Base-by-base conservation (phyloP, 2,329 filamentous ascomycete species). In the Monosporascus sp. region DNA sequence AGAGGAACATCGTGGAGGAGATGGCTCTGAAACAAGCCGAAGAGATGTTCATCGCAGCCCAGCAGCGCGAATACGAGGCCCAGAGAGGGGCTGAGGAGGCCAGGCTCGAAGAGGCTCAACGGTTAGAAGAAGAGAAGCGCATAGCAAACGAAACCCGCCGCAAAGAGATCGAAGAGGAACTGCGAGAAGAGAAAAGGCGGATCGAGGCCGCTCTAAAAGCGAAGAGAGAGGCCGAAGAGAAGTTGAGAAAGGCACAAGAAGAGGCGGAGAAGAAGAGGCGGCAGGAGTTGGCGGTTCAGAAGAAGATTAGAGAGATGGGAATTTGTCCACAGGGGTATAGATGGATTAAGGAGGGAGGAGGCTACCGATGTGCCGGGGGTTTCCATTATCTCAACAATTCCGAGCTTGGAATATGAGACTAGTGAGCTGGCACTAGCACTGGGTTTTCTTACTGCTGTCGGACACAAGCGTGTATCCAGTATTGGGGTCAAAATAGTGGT, bases 311-410 rank as follows among this genome's bases (percentile, higher is more conserved):
- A 18, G 27, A 47, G 25, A 51, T 52, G 50, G 54, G 52, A 31
- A 36, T 52, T 41, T 56, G 54, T 31, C 50, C 54, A 9, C 7
- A 9, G 47, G 54, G 54, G 3, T 56, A 14, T 24, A 47, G 37
- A 34, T 56, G 54, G 54, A 54, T 56, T 17, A 44, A 11, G 18
- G n/a, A 52, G 37, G 46, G 39, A 17, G 49, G 17, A n/a, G 54
- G 54, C 15, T 56, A 54, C 27, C 52, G 52, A 17, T 56, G 54
- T 25, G 47, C 47, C 5, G 54, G 49, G 27, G 54, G 54, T n/a
- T n/a, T 44, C n/a, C 55, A 54, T 51, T 52, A 24, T 24, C 24
- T 24, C 5, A 24, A 4, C 24, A 24, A 24, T 24, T 24, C 24
- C 24, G 3, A 24, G 24, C 24, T 24, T 24, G 24, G 24, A 1